Evolutionary conservation across 2,329 filamentous ascomycete species (phyloP), one percentile per base, ranked within the genome.

Genomic region (Claviceps africana): DNA sequence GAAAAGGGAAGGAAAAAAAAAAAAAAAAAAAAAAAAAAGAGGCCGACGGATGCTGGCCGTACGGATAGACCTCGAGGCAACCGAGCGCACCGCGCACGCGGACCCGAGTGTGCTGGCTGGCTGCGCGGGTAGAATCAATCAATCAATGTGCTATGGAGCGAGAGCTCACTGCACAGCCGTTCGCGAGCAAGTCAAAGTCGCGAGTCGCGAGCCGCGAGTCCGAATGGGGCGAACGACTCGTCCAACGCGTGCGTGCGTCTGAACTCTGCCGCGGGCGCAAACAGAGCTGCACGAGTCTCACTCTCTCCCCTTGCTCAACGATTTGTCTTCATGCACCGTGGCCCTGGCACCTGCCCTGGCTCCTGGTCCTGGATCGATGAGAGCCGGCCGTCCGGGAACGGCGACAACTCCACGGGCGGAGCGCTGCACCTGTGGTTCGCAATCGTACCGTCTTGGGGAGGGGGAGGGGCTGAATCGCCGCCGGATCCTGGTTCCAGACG

Each of bases 321-420:
- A 50, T 50, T 31, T 44, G n/a, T 42, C 19, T 31, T 43, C 28
- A 40, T 28, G 39, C 39, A n/a, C 30, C 21, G 21, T 8, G 10
- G 19, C 21, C 40, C 19, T 46, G 28, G 47, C 35, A 21, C 37
- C 37, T 49, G 48, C 48, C 48, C 39, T 44, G 44, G 42, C 40
- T 48, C 17, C 17, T 37, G 33, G n/a, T 31, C 25, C 17, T 31
- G 11, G n/a, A 43, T 43, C 40, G 13, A 35, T n/a, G 42, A 45
- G 28, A 40, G 43, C 30, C 47, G 51, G 40, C 43, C 50, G 35
- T 47, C 52, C 52, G 52, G 43, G 52, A 53, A 53, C 52, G 52
- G 52, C 52, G 50, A 51, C 43, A n/a, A 42, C 25, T 51, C 43
- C 43, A 51, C 33, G 48, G 47, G n/a, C 42, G 45, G 48, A 53